Base-by-base conservation (phyloP, 805 yeast species). In the Saccharomycopsis microspora region DNA sequence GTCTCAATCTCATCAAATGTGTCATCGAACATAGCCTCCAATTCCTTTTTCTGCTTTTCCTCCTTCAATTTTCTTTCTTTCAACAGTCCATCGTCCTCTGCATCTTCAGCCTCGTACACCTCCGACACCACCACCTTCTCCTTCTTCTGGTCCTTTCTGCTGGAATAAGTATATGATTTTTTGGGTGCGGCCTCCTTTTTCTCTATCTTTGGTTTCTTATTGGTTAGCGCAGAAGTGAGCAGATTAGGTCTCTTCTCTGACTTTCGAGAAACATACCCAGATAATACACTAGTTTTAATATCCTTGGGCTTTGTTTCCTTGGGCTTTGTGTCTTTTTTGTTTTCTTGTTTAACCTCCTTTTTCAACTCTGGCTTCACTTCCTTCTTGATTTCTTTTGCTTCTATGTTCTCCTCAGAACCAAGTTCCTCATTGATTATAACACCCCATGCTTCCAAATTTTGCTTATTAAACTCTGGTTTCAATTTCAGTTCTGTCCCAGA, bases 401-500 rank as follows among this genome's bases (percentile, higher is more conserved):
- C 19, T 19, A 10, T 44, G 51, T 5, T 27, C 48, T 41, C 19
- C 19, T 19, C 19, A 5, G 42, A 37, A 31, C 8, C 10, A 11
- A 45, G 43, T 31, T 48, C 48, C 3, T 54, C 53, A 39, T 56
- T 53, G 37, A 51, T 49, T 42, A 58, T 55, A 1, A 55, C 34
- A 8, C 57, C 58, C 57, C 56, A 52, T 30, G 33, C 50, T 33
- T 37, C 42, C 45, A 43, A 11, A 42, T 45, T 10, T 5, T 41
- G 41, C 29, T 31, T 43, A 27, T 39, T 32, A 41, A 44, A 44
- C 30, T 43, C 42, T 28, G 39, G 32, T 8, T 10, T 32, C 7
- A 53, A 31, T 9, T 10, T 41, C 11, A 37, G n/a, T 11, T 53
- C 52, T 4, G 41, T 48, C 4, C 49, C 52, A 6, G 46, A 10